These are phyloP conservation scores for Mesotaenium endlicherianum DNA, from an alignment of 139 green algal species.

Conservation along the genomic window DNA sequence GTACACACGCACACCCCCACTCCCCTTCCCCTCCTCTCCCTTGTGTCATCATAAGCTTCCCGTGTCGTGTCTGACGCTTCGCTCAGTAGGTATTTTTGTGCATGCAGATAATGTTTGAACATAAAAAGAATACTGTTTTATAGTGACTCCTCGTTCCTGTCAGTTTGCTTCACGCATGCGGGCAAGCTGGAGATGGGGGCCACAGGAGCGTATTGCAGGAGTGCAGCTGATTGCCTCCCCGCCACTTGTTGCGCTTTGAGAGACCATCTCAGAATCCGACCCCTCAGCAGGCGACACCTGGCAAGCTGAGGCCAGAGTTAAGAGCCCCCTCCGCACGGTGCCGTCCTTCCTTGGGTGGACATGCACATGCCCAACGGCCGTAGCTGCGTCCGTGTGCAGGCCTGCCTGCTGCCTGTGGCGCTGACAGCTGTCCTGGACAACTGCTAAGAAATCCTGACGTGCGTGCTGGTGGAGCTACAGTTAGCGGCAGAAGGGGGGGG, in stretches of 20 bases:
- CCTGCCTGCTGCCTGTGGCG: conserved; percentile 62
- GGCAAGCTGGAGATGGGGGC: too few relatives aligned
- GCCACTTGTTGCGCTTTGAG: conserved; percentile 88
- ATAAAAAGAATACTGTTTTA: too few relatives aligned
- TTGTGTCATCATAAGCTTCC: too few relatives aligned
- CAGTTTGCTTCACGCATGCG: too few relatives aligned
- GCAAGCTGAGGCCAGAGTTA: neutral
- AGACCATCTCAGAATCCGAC: conserved; percentile 73
- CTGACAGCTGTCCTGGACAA: conserved; percentile 33
- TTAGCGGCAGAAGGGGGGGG: neutral
- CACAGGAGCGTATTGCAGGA: conserved; percentile 85
- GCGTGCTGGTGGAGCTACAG: conserved; percentile 11
- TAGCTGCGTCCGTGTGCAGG: conserved; percentile 69
- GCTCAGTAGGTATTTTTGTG: too few relatives aligned
- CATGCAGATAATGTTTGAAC: too few relatives aligned
- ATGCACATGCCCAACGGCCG: conserved; percentile 69
- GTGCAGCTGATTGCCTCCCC: conserved; percentile 84
- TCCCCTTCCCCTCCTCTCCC: too few relatives aligned
- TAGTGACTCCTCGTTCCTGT: too few relatives aligned
- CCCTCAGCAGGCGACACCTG: neutral
- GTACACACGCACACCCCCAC: too few relatives aligned
- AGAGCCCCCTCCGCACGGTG: neutral
- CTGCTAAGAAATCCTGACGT: conserved; percentile 11
- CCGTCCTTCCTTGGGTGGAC: conserved; percentile 65
- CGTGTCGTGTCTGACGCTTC: too few relatives aligned